These are phyloP conservation scores for Cyclotella kingstonii DNA, from an alignment of 108 stramenopile species.

Conservation along the genomic window DNA sequence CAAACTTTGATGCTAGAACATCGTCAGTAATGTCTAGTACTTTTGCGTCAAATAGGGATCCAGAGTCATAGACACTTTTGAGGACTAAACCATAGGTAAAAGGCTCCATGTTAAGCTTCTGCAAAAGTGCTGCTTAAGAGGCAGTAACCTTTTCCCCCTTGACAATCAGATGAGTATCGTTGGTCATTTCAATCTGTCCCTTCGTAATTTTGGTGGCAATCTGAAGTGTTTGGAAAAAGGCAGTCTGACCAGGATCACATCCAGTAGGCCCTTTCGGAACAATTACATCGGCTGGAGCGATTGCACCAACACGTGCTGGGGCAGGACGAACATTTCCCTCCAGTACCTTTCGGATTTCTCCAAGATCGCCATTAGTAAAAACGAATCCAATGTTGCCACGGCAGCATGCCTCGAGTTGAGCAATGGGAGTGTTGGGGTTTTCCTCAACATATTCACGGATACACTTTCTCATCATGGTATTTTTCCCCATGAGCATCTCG, in stretches of 20 bases:
- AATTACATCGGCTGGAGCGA: constrained; percentile 91
- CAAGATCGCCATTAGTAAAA: constrained; percentile 98
- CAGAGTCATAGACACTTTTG: constrained; percentile 92
- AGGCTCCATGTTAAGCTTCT: constrained; percentile 95
- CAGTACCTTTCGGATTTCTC: constrained; percentile 77
- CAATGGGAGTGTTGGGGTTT: constrained; percentile 90
- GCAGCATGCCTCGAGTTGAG: constrained; percentile 68
- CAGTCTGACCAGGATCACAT: constrained; percentile 99
- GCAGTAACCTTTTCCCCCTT: constrained; percentile 93
- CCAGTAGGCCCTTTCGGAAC: constrained; percentile 98
- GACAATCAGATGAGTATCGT: constrained; percentile 88
- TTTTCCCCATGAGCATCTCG: constrained; percentile 98
- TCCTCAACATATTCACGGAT: constrained; percentile 87
- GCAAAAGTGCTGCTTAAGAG: constrained; percentile 91
- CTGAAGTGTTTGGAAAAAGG: constrained; percentile 99
- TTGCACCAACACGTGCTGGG: constrained; percentile 93
- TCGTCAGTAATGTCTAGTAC: constrained; percentile 95
- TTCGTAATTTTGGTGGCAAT: constrained; percentile 98
- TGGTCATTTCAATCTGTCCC: constrained; percentile 98
- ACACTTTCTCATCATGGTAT: constrained; percentile 99
- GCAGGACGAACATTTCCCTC: constrained; percentile 94
- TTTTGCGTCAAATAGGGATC: constrained; percentile 95
- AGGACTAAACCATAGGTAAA: constrained; percentile 97
- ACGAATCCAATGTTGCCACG: constrained; percentile 99
- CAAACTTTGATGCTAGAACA: constrained; percentile 90